Percentiles rank a stretch among this genome's conserved stretches.
phyloP scores from a whole-genome alignment of 129 eudicot species.

The Flaveria ramosissima region DNA sequence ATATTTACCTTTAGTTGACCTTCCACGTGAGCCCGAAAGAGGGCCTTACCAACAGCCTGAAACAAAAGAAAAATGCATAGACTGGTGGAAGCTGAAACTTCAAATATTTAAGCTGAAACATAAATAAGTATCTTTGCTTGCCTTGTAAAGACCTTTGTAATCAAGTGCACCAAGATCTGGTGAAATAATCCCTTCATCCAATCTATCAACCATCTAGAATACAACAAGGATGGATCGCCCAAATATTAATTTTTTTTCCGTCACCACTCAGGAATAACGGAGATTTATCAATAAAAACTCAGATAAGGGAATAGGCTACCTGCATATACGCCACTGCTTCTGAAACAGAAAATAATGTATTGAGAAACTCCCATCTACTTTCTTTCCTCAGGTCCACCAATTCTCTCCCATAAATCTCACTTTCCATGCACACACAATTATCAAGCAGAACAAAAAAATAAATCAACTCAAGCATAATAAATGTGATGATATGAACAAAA shows the following conservation, averaged over 20 bases:
- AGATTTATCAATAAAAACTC: background rate
- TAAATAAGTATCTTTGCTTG: slow-evolving; percentile 29
- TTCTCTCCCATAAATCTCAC: slow-evolving; percentile 98
- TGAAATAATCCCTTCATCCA: slow-evolving; percentile 83
- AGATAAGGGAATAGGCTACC: slow-evolving; percentile 48
- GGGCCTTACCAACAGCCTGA: slow-evolving; percentile 99
- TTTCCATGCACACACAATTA: slow-evolving; percentile 55
- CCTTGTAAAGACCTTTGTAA: slow-evolving; percentile 98
- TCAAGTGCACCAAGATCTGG: slow-evolving; percentile 84
- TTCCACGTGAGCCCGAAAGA: slow-evolving; percentile 97
- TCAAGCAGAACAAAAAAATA: slow-evolving; percentile 21
- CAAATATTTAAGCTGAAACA: background rate
- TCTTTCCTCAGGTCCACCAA: slow-evolving; percentile 92
- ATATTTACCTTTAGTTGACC: slow-evolving; percentile 88
- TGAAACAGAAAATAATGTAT: slow-evolving; percentile 88
- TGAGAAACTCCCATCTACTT: slow-evolving; percentile 95
- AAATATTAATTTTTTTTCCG: background rate
- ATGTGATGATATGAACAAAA: slow-evolving; percentile 17
- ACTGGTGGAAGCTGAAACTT: slow-evolving; percentile 14
- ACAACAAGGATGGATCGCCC: slow-evolving; percentile 16
- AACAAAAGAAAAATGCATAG: slow-evolving; percentile 17
- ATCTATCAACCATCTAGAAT: slow-evolving; percentile 90
- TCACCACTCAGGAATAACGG: slow-evolving; percentile 15
- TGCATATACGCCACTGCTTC: slow-evolving; percentile 99
- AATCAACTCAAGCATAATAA: slow-evolving; percentile 2